Conservation (phyloP, 768 basidiomycete species). For the Coprinopsis sp. region DNA sequence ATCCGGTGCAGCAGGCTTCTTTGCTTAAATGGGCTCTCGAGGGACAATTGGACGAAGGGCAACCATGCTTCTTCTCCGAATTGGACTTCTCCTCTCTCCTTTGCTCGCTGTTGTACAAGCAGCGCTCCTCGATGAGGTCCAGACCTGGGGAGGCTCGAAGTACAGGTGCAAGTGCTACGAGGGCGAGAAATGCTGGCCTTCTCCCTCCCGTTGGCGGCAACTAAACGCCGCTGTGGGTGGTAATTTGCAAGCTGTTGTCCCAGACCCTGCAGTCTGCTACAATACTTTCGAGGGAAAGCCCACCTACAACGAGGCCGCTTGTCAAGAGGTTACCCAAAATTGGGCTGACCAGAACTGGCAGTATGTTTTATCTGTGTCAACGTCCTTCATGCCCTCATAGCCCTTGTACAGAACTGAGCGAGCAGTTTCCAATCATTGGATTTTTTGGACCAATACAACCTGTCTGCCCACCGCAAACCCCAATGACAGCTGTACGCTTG, state of each 20-base stretch:
- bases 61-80: too few relatives aligned
- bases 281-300: constrained; percentile 7
- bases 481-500: constrained; percentile 7
- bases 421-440: too few relatives aligned
- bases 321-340: constrained; percentile 2
- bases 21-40: too few relatives aligned
- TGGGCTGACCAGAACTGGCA: constrained; percentile 7
- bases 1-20: too few relatives aligned
- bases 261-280: constrained; percentile 8
- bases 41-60: too few relatives aligned
- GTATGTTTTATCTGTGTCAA: too few relatives aligned
- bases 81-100: too few relatives aligned
- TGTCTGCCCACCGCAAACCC: constrained; percentile 10
- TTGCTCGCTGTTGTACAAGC: too few relatives aligned
- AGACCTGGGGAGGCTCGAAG: constrained; percentile 1
- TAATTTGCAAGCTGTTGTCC: constrained; percentile 7
- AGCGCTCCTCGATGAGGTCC: too few relatives aligned
- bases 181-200: constrained; percentile 11
- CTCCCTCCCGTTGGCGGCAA: constrained; percentile 1
- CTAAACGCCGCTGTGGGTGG: constrained; percentile 13
- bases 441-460: constrained; percentile 10
- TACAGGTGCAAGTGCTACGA: constrained; percentile 11
- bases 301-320: constrained; percentile 6
- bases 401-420: too few relatives aligned
- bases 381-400: too few relatives aligned